A percentile compares a stretch with the other conserved stretches of the same genome.
phyloP scores from a whole-genome alignment of 805 yeast species.

The Wickerhamomyces canadensis region DNA sequence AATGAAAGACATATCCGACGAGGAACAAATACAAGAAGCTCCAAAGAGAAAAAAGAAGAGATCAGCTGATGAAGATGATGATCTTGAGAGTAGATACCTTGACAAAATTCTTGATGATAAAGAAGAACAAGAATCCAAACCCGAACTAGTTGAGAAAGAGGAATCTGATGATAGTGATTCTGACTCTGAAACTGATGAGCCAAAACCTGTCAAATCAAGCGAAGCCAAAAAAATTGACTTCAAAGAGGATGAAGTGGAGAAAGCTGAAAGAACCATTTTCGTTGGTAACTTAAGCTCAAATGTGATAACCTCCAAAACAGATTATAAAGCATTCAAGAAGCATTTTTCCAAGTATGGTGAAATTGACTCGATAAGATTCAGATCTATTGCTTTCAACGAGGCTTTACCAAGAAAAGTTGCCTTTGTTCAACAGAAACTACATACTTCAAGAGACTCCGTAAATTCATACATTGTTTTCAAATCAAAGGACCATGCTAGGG shows the following conservation, averaged over 20 bases:
- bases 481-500: slow-evolving; percentile 39
- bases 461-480: slow-evolving; percentile 86
- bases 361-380: slow-evolving; percentile 76
- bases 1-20: slow-evolving; percentile 18
- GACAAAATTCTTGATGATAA: slow-evolving; percentile 39
- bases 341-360: slow-evolving; percentile 38
- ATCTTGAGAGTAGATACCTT: slow-evolving; percentile 50
- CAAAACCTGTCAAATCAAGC: slow-evolving; percentile 16
- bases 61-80: slow-evolving; percentile 34
- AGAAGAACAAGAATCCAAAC: slow-evolving; percentile 13
- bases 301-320: slow-evolving; percentile 58
- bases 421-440: slow-evolving; percentile 71
- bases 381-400: slow-evolving; percentile 87
- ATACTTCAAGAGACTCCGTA: slow-evolving; percentile 70
- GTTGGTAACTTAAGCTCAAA: slow-evolving; percentile 75
- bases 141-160: slow-evolving; percentile 22
- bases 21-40: slow-evolving; percentile 22
- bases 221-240: slow-evolving; percentile 43
- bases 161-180: slow-evolving; percentile 16
- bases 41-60: slow-evolving; percentile 14
- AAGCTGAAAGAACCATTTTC: slow-evolving; percentile 81
- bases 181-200: slow-evolving; percentile 23
- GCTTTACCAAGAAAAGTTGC: slow-evolving; percentile 91
- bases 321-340: slow-evolving; percentile 58
- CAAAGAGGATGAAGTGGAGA: slow-evolving; percentile 67